These are phyloP conservation scores for Ganoderma lucidum DNA, from an alignment of 1,284 basidiomycete species.

Conservation along the genomic window DNA sequence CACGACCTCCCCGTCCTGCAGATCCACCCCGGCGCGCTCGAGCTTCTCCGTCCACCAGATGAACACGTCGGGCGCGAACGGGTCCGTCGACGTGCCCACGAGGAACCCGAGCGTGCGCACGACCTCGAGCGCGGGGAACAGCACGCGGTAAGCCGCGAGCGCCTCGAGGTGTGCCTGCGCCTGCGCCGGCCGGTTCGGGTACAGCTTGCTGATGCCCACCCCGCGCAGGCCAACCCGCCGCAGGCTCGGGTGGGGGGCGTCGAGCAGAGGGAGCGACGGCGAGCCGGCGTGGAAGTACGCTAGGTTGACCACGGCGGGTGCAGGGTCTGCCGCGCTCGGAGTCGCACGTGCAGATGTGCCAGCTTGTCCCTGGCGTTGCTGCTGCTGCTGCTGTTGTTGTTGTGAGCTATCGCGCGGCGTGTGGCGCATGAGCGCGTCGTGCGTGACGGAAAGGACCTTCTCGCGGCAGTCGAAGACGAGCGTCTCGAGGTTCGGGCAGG, in stretches of 20 bases:
- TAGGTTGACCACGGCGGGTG: conserved; percentile 12
- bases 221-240: conserved; percentile 56
- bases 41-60: conserved; percentile 63
- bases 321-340: background rate
- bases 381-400: background rate
- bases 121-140: conserved; percentile 54
- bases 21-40: conserved; percentile 55
- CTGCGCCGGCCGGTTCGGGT: conserved; percentile 49
- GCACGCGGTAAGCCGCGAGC: conserved; percentile 44
- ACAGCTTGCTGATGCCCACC: conserved; percentile 49
- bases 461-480: conserved; percentile 47
- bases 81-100: conserved; percentile 53
- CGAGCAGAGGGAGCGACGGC: conserved; percentile 39
- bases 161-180: conserved; percentile 51
- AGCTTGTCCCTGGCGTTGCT: background rate
- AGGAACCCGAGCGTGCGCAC: conserved; percentile 55
- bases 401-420: conserved; percentile 15
- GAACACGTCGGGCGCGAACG: conserved; percentile 54
- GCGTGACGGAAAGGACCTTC: conserved; percentile 26
- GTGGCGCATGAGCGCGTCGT: conserved; percentile 17
- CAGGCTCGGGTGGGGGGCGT: conserved; percentile 47
- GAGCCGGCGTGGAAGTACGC: conserved; percentile 22
- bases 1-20: conserved; percentile 61
- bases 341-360: background rate
- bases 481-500: conserved; percentile 54